Base-by-base conservation (phyloP, 2,329 filamentous ascomycete genomes). In the Truncatella angustata region DNA sequence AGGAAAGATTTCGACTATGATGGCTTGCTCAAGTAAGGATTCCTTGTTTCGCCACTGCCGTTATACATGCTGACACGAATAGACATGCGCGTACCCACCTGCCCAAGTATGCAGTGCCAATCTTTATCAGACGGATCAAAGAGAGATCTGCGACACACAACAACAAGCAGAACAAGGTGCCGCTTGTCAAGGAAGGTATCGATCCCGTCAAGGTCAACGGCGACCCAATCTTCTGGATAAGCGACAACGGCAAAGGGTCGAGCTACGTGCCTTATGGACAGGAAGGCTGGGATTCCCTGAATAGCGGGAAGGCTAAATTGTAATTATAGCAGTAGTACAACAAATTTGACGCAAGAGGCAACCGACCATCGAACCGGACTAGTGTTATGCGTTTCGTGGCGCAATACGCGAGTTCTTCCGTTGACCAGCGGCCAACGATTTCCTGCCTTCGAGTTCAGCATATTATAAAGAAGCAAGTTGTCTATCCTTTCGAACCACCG, bases 101-200 rank as follows among this genome's bases (percentile, higher is more conserved):
- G 20, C 88, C 89, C 0, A 79, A 78, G 56, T 92, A 91, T 61
- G 89, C 88, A 0, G 86, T 92, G 1, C 89, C 89, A 0, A 70
- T 91, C 2, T 92, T 92, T 70, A 61, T 91, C 37, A 75, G 88
- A 1, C 68, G 90, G 16, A 77, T 88, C 20, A 70, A 77, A 37
- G 73, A 73, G 32, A 75, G 79, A 51, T 81, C 77, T 23, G 80
- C 85, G 5, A 87, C 84, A 60, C 85, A 88, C 63, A 92, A 91
- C 60, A 87, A 90, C 66, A 92, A 92, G 71, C 88, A 91, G 69
- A 89, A 90, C 64, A 92, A 92, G 66, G 79, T 85, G 2, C 84
- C 84, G 0, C 70, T 91, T 42, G 77, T 86, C 60, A 79, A 81
- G 42, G 85, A 88, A 56, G 87, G 86, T 0, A 79, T 88, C 12